Base-by-base conservation (phyloP, 73 alveolate genomes). In the Paramecium octaurelia region DNA sequence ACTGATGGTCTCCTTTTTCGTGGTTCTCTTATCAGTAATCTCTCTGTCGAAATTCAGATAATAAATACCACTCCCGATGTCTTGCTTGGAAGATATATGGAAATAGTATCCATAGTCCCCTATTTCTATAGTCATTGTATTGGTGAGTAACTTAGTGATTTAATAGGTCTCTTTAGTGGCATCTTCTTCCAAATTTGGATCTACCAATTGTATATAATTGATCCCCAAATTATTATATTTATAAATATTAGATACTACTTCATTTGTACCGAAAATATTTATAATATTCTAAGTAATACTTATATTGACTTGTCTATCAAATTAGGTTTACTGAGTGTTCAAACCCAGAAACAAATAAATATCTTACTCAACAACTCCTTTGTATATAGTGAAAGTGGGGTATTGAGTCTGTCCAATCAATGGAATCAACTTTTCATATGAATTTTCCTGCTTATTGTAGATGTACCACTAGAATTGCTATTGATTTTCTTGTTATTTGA, bases 91-190 rank as follows among this genome's bases (percentile, higher is more conserved):
- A 4, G 75, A 21, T 10, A 80, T 43, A 18, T 80, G 50, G 5
- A 80, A 80, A 34, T 43, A 80, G 18, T 80, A 80, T 43, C 91
- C 91, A 44, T 20, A 23, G 46, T 80, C 91, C 9, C 91, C 91
- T 44, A 80, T 43, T 10, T 80, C 91, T 23, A 80, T 80, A 3
- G 57, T 46, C 73, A 80, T 80, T 0, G 75, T 44, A 2, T 80
- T 16, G 0, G 46, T 43, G 3, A 48, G 23, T 10, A 80, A 21
- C 8, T 40, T 9, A 9, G 24, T 27, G 1, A 80, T 44, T 3
- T 42, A 44, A 80, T 80, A 80, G 7, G 29, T 31, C 8, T 59
- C 70, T 43, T 31, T 80, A 10, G 36, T 43, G 7, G 76, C 42
- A 80, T 80, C 91, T 11, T 43, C 43, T 14, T 80, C 75, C 16